Evolutionary conservation across 768 basidiomycete genomes (phyloP).

Genomic region (Termitomyces sp.): DNA sequence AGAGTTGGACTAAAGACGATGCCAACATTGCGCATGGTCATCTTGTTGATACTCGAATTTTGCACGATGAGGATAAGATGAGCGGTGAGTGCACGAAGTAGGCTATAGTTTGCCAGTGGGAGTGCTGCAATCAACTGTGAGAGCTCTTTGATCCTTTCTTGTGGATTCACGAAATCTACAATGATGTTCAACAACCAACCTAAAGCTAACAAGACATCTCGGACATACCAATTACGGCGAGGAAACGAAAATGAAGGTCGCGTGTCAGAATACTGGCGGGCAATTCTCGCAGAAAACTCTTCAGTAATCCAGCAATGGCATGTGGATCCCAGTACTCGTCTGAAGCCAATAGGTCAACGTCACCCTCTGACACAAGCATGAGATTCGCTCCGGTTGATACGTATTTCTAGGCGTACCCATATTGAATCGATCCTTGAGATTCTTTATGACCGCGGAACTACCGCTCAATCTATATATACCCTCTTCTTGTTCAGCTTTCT

Average conservation of each 20-base stretch:
- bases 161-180: slow-evolving; percentile 81
- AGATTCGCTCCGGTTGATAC: slow-evolving; percentile 4
- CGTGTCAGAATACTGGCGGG: slow-evolving; percentile 90
- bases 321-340: slow-evolving; percentile 98
- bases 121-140: slow-evolving; percentile 81
- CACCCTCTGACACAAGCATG: slow-evolving; percentile 66
- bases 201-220: not conserved
- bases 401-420: slow-evolving; percentile 46
- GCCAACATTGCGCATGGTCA: slow-evolving; percentile 98
- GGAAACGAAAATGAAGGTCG: slow-evolving; percentile 86
- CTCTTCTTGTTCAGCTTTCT: slow-evolving; percentile 94
- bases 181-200: not conserved
- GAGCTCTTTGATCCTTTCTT: slow-evolving; percentile 85
- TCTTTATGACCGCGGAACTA: slow-evolving; percentile 92
- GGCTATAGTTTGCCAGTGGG: slow-evolving; percentile 88
- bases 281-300: slow-evolving; percentile 88
- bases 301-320: slow-evolving; percentile 92
- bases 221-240: slow-evolving; percentile 87
- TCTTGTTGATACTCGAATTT: slow-evolving; percentile 88
- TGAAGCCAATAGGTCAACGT: slow-evolving; percentile 80
- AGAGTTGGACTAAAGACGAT: slow-evolving; percentile 98
- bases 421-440: slow-evolving; percentile 90
- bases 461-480: slow-evolving; percentile 96
- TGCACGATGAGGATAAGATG: slow-evolving; percentile 94
- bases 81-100: slow-evolving; percentile 89